Conservation (phyloP, 768 basidiomycete genomes). For the Lactarius akahatsu region DNA sequence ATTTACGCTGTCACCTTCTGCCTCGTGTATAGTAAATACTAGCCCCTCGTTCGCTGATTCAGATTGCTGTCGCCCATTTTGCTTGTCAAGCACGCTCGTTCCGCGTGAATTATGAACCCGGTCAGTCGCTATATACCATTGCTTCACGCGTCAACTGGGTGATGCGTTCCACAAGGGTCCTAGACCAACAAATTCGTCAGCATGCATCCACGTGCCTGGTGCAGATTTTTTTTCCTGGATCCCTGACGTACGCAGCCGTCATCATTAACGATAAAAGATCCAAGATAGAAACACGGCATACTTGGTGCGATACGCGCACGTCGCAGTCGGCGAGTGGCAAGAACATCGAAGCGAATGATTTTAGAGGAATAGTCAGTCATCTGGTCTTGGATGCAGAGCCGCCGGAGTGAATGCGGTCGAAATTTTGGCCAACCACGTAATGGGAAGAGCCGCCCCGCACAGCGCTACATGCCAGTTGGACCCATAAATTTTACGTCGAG, state of each 20-base stretch:
- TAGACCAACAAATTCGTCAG: background rate
- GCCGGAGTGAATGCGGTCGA: background rate
- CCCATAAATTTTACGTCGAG: conserved; percentile 4
- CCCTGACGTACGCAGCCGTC: background rate
- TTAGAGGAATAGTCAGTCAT: background rate
- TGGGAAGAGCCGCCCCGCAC: background rate
- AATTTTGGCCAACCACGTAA: background rate
- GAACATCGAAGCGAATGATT: background rate
- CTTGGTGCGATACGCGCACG: background rate
- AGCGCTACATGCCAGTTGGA: background rate
- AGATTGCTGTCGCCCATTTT: background rate
- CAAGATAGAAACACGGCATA: background rate
- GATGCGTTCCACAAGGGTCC: background rate
- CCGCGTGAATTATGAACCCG: background rate
- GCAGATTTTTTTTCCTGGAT: background rate
- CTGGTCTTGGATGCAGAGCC: background rate
- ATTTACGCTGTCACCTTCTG: background rate
- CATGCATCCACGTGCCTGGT: background rate
- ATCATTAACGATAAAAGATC: background rate
- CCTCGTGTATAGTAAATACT: conserved; percentile 9
- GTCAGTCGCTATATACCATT: background rate
- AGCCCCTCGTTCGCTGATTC: background rate
- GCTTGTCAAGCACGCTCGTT: background rate
- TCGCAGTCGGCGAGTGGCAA: background rate
- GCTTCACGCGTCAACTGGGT: background rate